phyloP scores from a whole-genome alignment of 495 filamentous ascomycete species.

The Monascus purpureus region DNA sequence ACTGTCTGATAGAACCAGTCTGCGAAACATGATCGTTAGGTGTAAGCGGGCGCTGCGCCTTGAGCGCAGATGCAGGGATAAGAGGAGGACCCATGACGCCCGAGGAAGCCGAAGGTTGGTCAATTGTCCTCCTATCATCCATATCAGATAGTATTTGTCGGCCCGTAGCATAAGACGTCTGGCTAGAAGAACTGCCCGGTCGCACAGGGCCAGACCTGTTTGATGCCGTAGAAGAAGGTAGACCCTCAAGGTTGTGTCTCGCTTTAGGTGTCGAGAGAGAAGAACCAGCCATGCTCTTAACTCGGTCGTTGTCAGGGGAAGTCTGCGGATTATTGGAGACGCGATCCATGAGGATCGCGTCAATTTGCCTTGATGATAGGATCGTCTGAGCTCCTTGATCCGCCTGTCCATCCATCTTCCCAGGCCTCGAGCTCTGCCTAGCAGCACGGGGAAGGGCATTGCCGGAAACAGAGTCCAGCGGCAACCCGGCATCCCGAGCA shows the following conservation, averaged over 20 bases:
- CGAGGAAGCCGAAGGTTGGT: constrained; percentile 26
- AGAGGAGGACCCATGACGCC: constrained; percentile 74
- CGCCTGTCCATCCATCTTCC: constrained; percentile 19
- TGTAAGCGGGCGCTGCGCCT: constrained; percentile 51
- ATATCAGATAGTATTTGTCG: constrained; percentile 71
- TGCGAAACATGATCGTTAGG: constrained; percentile 38
- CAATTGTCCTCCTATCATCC: constrained; percentile 45
- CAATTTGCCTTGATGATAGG: constrained; percentile 57
- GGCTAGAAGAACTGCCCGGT: constrained; percentile 59
- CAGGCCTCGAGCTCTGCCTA: constrained; percentile 19
- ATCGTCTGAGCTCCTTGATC: constrained; percentile 65
- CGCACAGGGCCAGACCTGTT: constrained; percentile 27
- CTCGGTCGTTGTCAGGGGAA: constrained; percentile 19
- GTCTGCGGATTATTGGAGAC: constrained; percentile 17
- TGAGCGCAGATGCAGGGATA: constrained; percentile 68
- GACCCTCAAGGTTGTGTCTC: constrained; percentile 21
- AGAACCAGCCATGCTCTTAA: constrained; percentile 19
- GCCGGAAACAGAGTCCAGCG: constrained; percentile 29
- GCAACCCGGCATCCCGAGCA: constrained; percentile 40
- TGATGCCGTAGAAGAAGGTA: constrained; percentile 19
- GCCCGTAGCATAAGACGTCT: constrained; percentile 23
- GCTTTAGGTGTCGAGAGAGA: constrained; percentile 26
- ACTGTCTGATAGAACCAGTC: constrained; percentile 41
- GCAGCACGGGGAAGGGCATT: constrained; percentile 22
- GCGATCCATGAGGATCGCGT: constrained; percentile 44